phyloP scores from a whole-genome alignment of 768 basidiomycete genomes.

The Gyrodon lividus region DNA sequence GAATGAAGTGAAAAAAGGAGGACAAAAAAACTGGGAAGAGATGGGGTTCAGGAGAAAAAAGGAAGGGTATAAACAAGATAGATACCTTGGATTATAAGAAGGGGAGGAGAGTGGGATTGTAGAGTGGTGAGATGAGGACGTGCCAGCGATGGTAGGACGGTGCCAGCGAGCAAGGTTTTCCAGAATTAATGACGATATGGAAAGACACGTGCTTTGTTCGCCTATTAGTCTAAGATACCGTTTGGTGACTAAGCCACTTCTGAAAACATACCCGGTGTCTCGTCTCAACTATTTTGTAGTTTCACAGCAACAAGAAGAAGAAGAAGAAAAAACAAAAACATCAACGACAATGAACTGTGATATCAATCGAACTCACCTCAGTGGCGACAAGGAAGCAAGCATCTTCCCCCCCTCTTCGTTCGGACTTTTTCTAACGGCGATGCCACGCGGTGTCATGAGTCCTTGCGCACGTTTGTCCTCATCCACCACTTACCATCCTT shows the following conservation, averaged over 20 bases:
- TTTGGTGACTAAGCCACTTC: slow-evolving; percentile 33
- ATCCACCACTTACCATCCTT: slow-evolving; percentile 15
- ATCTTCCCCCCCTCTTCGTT: slow-evolving; percentile 8
- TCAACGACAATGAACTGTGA: slow-evolving; percentile 3
- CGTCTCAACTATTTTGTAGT: too few relatives aligned
- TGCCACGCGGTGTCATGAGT: slow-evolving; percentile 33
- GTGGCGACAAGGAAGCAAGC: slow-evolving; percentile 13
- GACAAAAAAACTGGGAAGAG: slow-evolving; percentile 1
- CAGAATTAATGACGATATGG: slow-evolving; percentile 33
- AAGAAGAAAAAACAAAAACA: not conserved
- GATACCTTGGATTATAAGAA: not conserved
- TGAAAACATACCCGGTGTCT: too few relatives aligned
- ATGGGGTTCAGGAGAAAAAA: not conserved
- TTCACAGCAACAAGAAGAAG: not conserved
- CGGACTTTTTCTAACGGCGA: slow-evolving; percentile 28
- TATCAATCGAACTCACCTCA: slow-evolving; percentile 18
- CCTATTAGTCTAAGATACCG: too few relatives aligned
- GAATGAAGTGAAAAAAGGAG: not conserved
- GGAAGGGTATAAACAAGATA: not conserved
- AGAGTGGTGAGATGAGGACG: not conserved
- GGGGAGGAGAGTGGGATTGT: not conserved
- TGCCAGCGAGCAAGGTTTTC: not conserved
- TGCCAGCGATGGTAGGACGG: too few relatives aligned
- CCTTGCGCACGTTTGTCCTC: slow-evolving; percentile 35
- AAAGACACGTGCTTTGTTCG: slow-evolving; percentile 36